Evolutionary conservation across 768 basidiomycete genomes (phyloP).

Genomic region (Trametes cingulata): DNA sequence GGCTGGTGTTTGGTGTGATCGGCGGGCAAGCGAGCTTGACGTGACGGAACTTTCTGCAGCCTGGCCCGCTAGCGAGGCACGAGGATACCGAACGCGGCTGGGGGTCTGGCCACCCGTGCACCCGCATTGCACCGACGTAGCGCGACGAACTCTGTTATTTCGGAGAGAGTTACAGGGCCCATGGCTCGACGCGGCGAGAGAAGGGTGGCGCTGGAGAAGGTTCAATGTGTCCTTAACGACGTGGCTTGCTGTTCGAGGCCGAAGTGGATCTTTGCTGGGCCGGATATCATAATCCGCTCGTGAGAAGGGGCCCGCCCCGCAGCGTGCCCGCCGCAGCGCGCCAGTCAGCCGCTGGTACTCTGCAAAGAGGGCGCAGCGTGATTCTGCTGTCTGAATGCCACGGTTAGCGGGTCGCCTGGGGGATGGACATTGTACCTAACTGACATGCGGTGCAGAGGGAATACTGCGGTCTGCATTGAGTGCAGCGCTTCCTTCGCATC

Average conservation of each 20-base stretch:
- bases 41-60: conserved; percentile 9
- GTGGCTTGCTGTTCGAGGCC: conserved; percentile 7
- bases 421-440: not conserved
- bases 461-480: not conserved
- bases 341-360: not conserved
- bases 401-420: not conserved
- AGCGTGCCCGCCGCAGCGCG: not conserved
- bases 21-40: not conserved
- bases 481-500: not conserved
- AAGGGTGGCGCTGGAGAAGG: conserved; percentile 5
- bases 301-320: not conserved
- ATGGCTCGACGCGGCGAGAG: not conserved
- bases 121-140: not conserved
- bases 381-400: not conserved
- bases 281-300: not conserved
- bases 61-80: conserved; percentile 7
- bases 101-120: not conserved
- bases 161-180: not conserved
- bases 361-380: not conserved
- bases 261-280: conserved; percentile 2
- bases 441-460: too few species aligned
- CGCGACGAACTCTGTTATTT: not conserved
- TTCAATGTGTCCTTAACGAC: conserved; percentile 9
- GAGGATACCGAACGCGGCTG: conserved; percentile 5
- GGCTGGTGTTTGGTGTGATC: not conserved